These are phyloP conservation scores for Kwoniella newhampshirensis DNA, from an alignment of 768 basidiomycete species.

Conservation along the genomic window DNA sequence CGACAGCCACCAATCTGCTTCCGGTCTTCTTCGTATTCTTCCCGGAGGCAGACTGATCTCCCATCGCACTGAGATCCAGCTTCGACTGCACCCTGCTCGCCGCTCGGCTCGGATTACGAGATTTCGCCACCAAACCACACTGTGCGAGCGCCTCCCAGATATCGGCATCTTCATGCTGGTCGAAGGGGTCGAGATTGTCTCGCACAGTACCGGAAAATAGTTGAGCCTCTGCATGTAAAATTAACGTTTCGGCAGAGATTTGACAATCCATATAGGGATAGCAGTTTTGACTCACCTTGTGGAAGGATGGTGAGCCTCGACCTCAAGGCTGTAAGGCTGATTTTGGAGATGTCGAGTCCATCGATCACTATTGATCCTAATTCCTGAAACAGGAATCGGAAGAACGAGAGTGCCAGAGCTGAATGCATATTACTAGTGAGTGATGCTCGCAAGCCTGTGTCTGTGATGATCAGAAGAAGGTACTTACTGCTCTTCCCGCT, in stretches of 20 bases:
- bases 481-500: slow-evolving; percentile 39
- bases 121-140: slow-evolving; percentile 43
- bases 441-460: too few relatives aligned
- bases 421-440: background rate
- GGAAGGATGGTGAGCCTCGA: slow-evolving; percentile 64
- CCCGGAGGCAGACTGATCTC: slow-evolving; percentile 7
- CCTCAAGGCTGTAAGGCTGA: slow-evolving; percentile 58
- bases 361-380: slow-evolving; percentile 54
- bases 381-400: slow-evolving; percentile 55
- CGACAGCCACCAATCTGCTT: slow-evolving; percentile 7
- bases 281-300: slow-evolving; percentile 39
- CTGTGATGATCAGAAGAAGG: background rate
- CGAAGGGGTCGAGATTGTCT: slow-evolving; percentile 53
- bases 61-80: slow-evolving; percentile 2
- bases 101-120: slow-evolving; percentile 26
- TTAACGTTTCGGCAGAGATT: background rate
- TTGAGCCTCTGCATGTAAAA: slow-evolving; percentile 35
- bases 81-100: slow-evolving; percentile 23
- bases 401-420: slow-evolving; percentile 56
- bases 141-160: slow-evolving; percentile 44
- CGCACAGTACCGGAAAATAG: slow-evolving; percentile 50
- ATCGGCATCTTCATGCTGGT: slow-evolving; percentile 45
- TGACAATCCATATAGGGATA: background rate
- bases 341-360: slow-evolving; percentile 53
- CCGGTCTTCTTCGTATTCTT: slow-evolving; percentile 8